Conservation (phyloP, 1,284 basidiomycete genomes). For the Irpex sp. region DNA sequence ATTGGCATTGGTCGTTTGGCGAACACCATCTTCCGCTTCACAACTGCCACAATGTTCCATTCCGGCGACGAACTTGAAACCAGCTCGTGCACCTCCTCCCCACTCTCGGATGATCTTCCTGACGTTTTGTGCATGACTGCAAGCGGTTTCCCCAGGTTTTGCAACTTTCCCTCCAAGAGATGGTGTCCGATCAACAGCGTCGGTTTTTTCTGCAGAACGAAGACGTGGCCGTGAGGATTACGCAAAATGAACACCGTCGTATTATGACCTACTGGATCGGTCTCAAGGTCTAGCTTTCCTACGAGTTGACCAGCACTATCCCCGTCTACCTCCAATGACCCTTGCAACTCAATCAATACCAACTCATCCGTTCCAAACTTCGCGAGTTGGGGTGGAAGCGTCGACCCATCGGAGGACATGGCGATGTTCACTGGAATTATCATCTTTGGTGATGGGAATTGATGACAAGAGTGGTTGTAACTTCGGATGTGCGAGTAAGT, state of each 20-base stretch:
- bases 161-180: constrained; percentile 84
- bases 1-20: constrained; percentile 75
- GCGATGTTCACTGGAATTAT: constrained; percentile 25
- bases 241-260: neutral
- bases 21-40: constrained; percentile 77
- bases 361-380: constrained; percentile 67
- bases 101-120: constrained; percentile 9
- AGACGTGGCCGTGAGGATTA: neutral
- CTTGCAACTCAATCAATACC: constrained; percentile 75
- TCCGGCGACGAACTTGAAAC: constrained; percentile 24
- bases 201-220: constrained; percentile 55
- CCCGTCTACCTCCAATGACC: constrained; percentile 61
- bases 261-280: constrained; percentile 19
- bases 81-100: constrained; percentile 28
- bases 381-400: constrained; percentile 56
- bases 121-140: constrained; percentile 55
- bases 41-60: constrained; percentile 54
- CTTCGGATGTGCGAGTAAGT: no score
- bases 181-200: constrained; percentile 85
- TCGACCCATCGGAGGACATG: constrained; percentile 25
- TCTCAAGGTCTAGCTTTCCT: constrained; percentile 51
- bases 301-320: constrained; percentile 57
- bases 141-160: constrained; percentile 72
- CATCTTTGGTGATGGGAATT: constrained; percentile 15
- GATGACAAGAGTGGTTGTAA: no score